Evolutionary conservation across 2,329 filamentous ascomycete species (phyloP), one percentile per base, ranked within the genome.

Genomic region (Cercospora zeina): DNA sequence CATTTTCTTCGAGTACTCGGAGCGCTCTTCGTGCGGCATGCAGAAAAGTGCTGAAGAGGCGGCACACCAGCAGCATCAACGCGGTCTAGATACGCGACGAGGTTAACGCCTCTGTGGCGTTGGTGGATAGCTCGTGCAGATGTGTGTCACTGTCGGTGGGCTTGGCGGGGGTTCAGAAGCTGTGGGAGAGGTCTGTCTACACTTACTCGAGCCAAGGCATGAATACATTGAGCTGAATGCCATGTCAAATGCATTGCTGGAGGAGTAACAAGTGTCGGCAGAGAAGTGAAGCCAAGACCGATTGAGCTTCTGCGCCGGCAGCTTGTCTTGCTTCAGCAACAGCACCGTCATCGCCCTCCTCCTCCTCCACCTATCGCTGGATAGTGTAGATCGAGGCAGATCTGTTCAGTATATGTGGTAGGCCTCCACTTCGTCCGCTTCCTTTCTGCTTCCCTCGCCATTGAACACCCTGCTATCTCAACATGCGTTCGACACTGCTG

Each of bases 331-430:
- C 49, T 54, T 62, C 49, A 55, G 56, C 50, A 54, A 50, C 47
- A 54, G 16, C 31, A 30, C 42, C 21, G 50, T n/a, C 49, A 62
- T 57, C 61, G 50, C 53, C 16, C 13, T 37, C 42, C 59, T 50
- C 59, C 61, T 16, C 19, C 10, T 31, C 30, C 27, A 53, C 66
- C 64, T 66, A 68, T 68, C 66, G 66, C 62, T 68, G 66, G 58
- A 81, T 79, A 1, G 16, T 79, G 77, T 58, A 42, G 57, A 36
- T 31, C 39, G 24, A 55, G 24, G 16, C 37, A 62, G 16, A 14
- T 55, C 31, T 55, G n/a, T 36, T 34, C 13, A 27, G 50, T 53
- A 39, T 54, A 49, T 27, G 13, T 34, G 8, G 30, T 31, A 14
- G 9, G 9, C 13, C 27, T 49, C 30, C 9, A 19, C 33, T 31